Base-by-base conservation (phyloP, 768 basidiomycete species). In the Nidula microcarpa region DNA sequence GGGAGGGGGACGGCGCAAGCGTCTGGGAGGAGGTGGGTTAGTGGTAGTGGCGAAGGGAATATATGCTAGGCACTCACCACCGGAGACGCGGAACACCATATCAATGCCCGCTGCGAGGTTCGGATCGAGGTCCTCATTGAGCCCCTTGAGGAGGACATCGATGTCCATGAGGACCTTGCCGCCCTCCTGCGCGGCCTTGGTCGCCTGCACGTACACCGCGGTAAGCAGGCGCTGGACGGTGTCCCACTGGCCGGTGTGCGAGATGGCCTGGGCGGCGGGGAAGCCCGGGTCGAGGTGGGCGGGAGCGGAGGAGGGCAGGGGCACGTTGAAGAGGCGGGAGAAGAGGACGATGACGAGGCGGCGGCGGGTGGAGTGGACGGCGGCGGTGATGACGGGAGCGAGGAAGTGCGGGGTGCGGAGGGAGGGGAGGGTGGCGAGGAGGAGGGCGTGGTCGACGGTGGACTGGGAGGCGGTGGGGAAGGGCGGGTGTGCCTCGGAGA, bases 191-290 rank as follows among this genome's bases (percentile, higher is more conserved):
- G 89, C 87, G 41, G 84, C 79, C 60, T 80, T 85, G 11, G 87
- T 87, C n/a, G 91, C 89, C 58, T 89, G 86, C 2, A 91, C 89
- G 67, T 98, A 97, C 37, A 90, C 81, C 62, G 82, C 87, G 0
- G 90, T 90, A 56, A 98, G 76, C 45, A 95, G 77, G 8, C 78
- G 70, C 70, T 95, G 91, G 2, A 94, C 76, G 16, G 76, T 75
- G 50, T 82, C 72, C 84, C 88, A 98, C 33, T 65, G 67, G 14
- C 65, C 67, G 2, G 79, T 76, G 53, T 77, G 80, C 33, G 80
- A 68, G 55, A 74, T 56, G 39, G 60, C 59, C 58, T 67, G 64
- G 43, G 51, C 62, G 55, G 65, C 64, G 11, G 53, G 55, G 16
- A 60, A 58, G 33, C 56, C 57, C 7, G 58, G 56, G 45, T 55